Conservation (phyloP, 805 yeast genomes). For the Suhomyces kilbournensis region DNA sequence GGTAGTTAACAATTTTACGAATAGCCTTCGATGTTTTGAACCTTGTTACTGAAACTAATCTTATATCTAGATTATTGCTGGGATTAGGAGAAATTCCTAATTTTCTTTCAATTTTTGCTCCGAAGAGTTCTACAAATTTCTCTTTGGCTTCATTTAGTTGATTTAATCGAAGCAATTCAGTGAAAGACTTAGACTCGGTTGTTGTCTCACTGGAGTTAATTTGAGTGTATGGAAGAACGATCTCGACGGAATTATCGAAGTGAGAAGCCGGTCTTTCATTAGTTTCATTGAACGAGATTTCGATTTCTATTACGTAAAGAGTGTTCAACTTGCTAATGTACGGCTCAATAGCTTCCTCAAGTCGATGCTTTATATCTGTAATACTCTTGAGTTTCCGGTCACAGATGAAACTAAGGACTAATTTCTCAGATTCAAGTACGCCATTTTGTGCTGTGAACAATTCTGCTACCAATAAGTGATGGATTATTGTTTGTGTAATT, state of each 20-base stretch:
- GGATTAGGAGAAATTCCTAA: conserved; percentile 5
- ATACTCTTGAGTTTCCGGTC: neutral
- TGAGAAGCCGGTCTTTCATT: neutral
- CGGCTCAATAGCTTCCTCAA: neutral
- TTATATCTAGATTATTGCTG: conserved; percentile 1
- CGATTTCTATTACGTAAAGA: neutral
- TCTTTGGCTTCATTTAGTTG: neutral
- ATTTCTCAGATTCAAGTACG: neutral
- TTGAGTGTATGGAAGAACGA: neutral
- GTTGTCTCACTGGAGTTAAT: neutral
- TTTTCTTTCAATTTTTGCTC: neutral
- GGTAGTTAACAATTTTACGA: neutral
- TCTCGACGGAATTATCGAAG: neutral
- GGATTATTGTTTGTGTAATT: conserved; percentile 45
- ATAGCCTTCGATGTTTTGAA: neutral
- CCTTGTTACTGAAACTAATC: neutral
- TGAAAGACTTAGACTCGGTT: neutral
- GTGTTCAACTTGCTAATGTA: neutral
- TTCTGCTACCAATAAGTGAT: conserved; percentile 32
- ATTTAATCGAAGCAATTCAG: neutral
- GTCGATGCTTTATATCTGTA: neutral
- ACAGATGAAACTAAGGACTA: neutral
- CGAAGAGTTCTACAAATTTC: neutral
- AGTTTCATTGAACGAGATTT: neutral
- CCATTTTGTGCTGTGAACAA: neutral